Evolutionary conservation across 2,329 filamentous ascomycete species (phyloP), one percentile per base, ranked within the genome.

Genomic region (Sporothrix brunneoviolacea): DNA sequence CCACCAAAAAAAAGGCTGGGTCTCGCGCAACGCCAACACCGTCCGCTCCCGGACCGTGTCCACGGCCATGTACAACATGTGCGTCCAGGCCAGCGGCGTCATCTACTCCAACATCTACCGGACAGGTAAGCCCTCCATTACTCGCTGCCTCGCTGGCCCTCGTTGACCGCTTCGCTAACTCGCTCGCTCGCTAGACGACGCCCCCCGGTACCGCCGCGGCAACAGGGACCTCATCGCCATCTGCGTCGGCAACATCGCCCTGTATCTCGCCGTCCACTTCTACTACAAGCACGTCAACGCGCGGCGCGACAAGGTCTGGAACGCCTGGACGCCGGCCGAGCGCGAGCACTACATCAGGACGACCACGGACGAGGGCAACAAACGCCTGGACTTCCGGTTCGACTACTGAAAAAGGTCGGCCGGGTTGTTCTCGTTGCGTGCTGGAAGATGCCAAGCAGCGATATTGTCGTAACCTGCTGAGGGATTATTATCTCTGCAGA

Each of bases 31-130:
- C 59, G 76, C 79, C 3, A 80, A 82, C 55, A 71, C 75, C 1
- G 79, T 86, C 9, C 71, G 81, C 10, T 79, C 77, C 5, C 69
- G 82, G 6, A 79, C 82, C 2, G 79, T 86, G 2, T 78, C 79
- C 0, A 76, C 79, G 0, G 81, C 79, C 0, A 65, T 80, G 15
- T 84, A 84, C 63, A 84, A 84, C 59, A 75, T 76, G 70, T 70
- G 65, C 27, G 67, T 71, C 3, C 72, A 75, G 56, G 64, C 67
- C 0, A 64, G 66, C n/a, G 64, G 62, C 1, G 69, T 75, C 28
- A 70, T 70, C 44, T 57, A 61, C 1, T 63, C 65, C 28, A 72
- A 72, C 52, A 68, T 71, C 9, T 71, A 70, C 51, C 62, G 67
- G 4, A 53, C n/a, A n/a, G n/a, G n/a, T n/a, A n/a, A n/a, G n/a